Evolutionary conservation across 495 filamentous ascomycete genomes (phyloP).

Genomic region (Aspergillus sclerotiicarbonarius): DNA sequence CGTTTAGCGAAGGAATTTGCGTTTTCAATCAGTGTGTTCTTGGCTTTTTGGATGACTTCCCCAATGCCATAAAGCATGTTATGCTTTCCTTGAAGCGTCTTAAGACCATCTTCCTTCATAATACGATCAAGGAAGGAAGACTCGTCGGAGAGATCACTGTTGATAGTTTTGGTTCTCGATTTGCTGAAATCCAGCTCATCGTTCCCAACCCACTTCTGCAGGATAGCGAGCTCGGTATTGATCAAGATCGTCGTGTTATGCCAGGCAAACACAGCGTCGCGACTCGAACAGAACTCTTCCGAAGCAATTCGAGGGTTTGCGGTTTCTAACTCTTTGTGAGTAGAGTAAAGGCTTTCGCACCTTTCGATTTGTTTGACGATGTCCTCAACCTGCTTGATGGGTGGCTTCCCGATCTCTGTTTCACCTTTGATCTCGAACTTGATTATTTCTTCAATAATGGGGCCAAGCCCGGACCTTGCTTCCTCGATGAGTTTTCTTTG

Average conservation of each 20-base stretch:
- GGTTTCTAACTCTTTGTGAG: slow-evolving; percentile 64
- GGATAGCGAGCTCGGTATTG: slow-evolving; percentile 84
- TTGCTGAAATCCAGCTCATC: slow-evolving; percentile 88
- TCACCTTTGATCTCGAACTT: slow-evolving; percentile 92
- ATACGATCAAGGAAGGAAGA: slow-evolving; percentile 94
- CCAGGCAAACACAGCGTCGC: slow-evolving; percentile 88
- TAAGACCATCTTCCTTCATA: slow-evolving; percentile 94
- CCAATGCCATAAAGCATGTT: slow-evolving; percentile 85
- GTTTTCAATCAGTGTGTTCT: slow-evolving; percentile 85
- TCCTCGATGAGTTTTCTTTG: slow-evolving; percentile 85
- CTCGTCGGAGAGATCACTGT: slow-evolving; percentile 75
- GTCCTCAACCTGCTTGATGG: slow-evolving; percentile 83
- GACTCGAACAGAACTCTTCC: slow-evolving; percentile 70
- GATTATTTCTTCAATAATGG: slow-evolving; percentile 79
- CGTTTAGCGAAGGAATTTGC: slow-evolving; percentile 81
- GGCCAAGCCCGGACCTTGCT: slow-evolving; percentile 62
- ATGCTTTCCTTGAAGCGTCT: slow-evolving; percentile 76
- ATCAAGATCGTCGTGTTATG: slow-evolving; percentile 98
- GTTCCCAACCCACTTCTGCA: slow-evolving; percentile 96
- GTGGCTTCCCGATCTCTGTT: slow-evolving; percentile 83
- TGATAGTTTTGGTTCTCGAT: slow-evolving; percentile 39
- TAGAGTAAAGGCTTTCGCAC: slow-evolving; percentile 80
- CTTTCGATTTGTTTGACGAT: slow-evolving; percentile 85
- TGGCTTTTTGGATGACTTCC: slow-evolving; percentile 86
- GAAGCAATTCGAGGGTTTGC: slow-evolving; percentile 74